Evolutionary conservation across 2,329 filamentous ascomycete genomes (phyloP), one percentile per base, ranked within the genome.

Genomic region (Pyrenochaeta sp.): DNA sequence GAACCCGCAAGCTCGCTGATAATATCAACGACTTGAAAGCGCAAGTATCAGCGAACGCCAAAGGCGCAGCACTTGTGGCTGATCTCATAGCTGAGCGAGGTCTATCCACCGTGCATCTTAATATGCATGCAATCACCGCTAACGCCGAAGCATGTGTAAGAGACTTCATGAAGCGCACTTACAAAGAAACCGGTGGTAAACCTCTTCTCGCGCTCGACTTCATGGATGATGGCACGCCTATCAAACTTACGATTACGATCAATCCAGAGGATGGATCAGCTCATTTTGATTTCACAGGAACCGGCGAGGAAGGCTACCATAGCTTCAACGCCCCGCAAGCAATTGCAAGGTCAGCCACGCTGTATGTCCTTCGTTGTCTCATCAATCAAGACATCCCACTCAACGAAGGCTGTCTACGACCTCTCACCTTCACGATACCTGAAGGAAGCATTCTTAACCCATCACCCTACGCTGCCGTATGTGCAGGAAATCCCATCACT

Each of bases 261-360:
- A 5, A 78, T 76, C 77, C 10, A 77, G 77, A 51, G 3, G 68
- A 64, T 32, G 78, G 77, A 1, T 62, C 61, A 22, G 74, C 75
- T 0, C 54, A 59, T 3, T 80, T 80, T 57, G 78, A 81, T 56
- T 81, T 80, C 62, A 75, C 75, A 0, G 78, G 78, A 22, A 80
- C 79, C 2, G 73, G 74, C 2, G 57, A 61, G 24, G 75, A 80
- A 54, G 68, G 65, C 1, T 77, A 69, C 49, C 68, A 69, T 52
- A 73, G 70, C 54, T 65, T 69, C 54, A 81, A 81, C 56, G 76
- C 77, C 1, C 79, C 78, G 1, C 64, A 67, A 22, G 74, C 76
- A 6, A 78, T 81, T 54, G 69, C 72, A 8, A 72, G 77, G 50
- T 78, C 72, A 0, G 76, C 68, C 3, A 67, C 54, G 25, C 40